Base-by-base conservation (phyloP, 257 asterid species). In the Paraleonurus japonicus region DNA sequence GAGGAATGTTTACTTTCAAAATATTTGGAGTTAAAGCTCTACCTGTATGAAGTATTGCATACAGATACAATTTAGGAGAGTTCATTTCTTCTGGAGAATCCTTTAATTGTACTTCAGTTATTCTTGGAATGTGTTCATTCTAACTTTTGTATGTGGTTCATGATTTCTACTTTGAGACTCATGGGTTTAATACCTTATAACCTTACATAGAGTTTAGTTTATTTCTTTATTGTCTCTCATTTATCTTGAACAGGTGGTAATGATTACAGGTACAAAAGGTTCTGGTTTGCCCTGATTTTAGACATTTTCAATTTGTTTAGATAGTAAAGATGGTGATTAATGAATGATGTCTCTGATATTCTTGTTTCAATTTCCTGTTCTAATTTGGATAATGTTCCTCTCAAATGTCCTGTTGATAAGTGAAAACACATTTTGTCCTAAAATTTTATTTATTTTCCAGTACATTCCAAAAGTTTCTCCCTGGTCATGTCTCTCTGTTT, bases 311-410 rank as follows among this genome's bases (percentile, higher is more conserved):
- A 26, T 51, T 10, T 61, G 47, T 55, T 39, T 71, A 28, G 62
- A 39, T 65, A 48, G 54, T 23, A 45, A 9, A 57, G 20, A 45
- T 37, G 28, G 20, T 10, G 59, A 30, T 35, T 28, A 17, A 24
- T 61, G 33, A 33, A 26, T 33, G 32, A 48, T 24, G 30, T 55
- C 23, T 70, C 26, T 69, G 65, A 4, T 39, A 12, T 43, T 76
- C 67, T 55, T n/a, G 39, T 69, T 41, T 70, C 67, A 28, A 54
- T 30, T 55, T 53, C 15, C 24, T 12, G 17, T 70, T 35, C 28
- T 57, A 48, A 32, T 47, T 41, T 62, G 53, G 47, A 70, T 17
- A 30, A 23, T 54, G 61, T 62, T 65, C 63, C 60, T 64, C 61
- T 10, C 27, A 2, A 4, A 3, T 30, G 22, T n/a, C 16, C 53